Conservation (phyloP, 2,329 filamentous ascomycete genomes). For the Fusarium sp. region DNA sequence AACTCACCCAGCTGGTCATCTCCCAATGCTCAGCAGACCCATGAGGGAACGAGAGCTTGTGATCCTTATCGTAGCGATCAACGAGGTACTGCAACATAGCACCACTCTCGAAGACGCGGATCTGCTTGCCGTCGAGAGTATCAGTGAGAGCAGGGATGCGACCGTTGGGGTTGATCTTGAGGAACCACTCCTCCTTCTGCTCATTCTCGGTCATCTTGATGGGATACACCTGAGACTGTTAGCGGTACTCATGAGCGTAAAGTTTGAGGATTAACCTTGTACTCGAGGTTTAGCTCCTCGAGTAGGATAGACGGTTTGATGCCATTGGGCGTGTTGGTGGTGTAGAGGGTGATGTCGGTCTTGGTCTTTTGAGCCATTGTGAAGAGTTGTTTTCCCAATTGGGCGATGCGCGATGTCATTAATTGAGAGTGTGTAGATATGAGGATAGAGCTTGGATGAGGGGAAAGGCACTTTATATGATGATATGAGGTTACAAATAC, state of each 20-base stretch:
- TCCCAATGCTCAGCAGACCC: constrained; percentile 81
- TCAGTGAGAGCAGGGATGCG: constrained; percentile 90
- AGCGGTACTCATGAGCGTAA: not conserved
- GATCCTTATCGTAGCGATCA: constrained; percentile 80
- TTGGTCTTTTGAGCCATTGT: constrained; percentile 46
- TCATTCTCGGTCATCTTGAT: constrained; percentile 78
- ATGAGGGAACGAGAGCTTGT: constrained; percentile 82
- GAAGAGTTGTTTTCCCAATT: constrained; percentile 41
- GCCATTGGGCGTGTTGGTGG: constrained; percentile 84
- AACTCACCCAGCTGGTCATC: constrained; percentile 76
- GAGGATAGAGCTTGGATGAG: not conserved
- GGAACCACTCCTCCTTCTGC: constrained; percentile 89
- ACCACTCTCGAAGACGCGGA: constrained; percentile 84
- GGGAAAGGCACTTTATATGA: constrained; percentile 13
- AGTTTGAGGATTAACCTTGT: constrained; percentile 62
- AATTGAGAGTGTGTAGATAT: not conserved
- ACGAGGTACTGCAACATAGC: constrained; percentile 86
- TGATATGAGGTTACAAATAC: not conserved
- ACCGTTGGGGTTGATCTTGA: constrained; percentile 92
- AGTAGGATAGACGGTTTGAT: constrained; percentile 89
- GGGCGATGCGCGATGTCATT: constrained; percentile 42
- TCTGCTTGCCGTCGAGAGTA: constrained; percentile 77
- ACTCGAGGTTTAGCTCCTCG: constrained; percentile 85
- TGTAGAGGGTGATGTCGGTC: constrained; percentile 82
- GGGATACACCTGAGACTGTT: constrained; percentile 56